phyloP scores from a whole-genome alignment of 306 rosid genomes.

The Quercus suber region DNA sequence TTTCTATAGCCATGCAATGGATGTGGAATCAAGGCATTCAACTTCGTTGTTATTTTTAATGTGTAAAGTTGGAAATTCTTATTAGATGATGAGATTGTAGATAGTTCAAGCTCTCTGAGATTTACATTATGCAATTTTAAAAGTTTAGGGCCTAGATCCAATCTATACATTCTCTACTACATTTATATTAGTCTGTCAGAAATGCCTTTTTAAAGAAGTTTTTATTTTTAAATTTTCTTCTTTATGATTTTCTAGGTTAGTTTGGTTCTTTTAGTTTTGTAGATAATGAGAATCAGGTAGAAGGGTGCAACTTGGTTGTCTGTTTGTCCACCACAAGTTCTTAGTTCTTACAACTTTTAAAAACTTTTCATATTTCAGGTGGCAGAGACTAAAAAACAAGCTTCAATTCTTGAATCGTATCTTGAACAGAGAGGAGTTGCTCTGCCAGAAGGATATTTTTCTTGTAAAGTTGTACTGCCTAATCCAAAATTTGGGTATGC shows the following conservation, averaged over 20 bases:
- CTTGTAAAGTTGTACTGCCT: constrained; percentile 81
- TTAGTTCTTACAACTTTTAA: not conserved
- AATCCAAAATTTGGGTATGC: constrained; percentile 80
- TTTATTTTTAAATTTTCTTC: not conserved
- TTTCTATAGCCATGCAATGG: no score
- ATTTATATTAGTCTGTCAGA: not conserved
- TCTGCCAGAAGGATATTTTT: constrained; percentile 63
- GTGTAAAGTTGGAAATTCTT: no score
- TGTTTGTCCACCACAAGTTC: not conserved
- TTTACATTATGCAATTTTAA: not conserved
- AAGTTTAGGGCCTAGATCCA: not conserved
- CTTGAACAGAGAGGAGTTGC: constrained; percentile 86
- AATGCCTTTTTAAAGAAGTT: not conserved
- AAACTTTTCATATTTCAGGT: constrained; percentile 44
- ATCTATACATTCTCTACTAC: not conserved
- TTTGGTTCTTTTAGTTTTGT: no score
- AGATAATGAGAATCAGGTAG: not conserved
- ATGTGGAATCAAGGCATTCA: no score
- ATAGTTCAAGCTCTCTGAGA: not conserved
- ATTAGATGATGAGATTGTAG: no score
- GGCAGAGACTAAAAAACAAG: constrained; percentile 60
- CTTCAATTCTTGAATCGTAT: constrained; percentile 76
- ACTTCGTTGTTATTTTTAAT: no score
- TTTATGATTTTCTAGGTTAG: not conserved
- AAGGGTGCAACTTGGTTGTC: not conserved